These are phyloP conservation scores for Amphirosellinia nigrospora DNA, from an alignment of 495 filamentous ascomycete genomes.

Conservation along the genomic window DNA sequence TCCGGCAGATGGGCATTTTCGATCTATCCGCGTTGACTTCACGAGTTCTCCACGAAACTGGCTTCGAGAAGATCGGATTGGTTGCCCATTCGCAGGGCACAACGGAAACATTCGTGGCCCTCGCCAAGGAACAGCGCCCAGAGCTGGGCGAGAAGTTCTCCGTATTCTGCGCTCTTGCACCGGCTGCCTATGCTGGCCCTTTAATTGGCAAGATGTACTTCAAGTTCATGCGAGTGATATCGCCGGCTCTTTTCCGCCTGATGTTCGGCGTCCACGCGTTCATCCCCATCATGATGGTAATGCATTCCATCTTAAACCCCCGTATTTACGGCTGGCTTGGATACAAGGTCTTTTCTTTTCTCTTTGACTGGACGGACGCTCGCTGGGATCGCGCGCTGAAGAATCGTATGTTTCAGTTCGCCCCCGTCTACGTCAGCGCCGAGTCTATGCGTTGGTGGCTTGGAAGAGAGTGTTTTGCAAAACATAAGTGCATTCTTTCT, in stretches of 20 bases:
- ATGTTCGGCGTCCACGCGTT: constrained; percentile 95
- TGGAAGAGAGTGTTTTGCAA: constrained; percentile 87
- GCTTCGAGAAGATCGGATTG: constrained; percentile 82
- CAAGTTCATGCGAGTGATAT: constrained; percentile 86
- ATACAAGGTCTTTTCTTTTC: constrained; percentile 87
- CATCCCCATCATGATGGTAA: constrained; percentile 93
- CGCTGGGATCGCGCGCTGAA: constrained; percentile 85
- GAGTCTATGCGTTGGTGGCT: constrained; percentile 98
- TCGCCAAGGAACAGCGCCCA: constrained; percentile 90
- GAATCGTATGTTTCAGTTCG: constrained; percentile 88
- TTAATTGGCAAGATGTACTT: constrained; percentile 88
- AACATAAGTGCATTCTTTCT: constrained; percentile 86
- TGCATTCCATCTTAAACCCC: constrained; percentile 69
- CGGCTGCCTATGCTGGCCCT: constrained; percentile 89
- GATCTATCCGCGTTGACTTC: constrained; percentile 90
- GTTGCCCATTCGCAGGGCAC: constrained; percentile 93
- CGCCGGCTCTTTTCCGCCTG: constrained; percentile 74
- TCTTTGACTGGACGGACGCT: constrained; percentile 87
- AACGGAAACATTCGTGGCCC: constrained; percentile 85
- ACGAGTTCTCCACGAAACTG: constrained; percentile 81
- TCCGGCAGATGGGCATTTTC: constrained; percentile 89
- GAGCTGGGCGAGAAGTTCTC: constrained; percentile 84
- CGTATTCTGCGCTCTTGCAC: constrained; percentile 91
- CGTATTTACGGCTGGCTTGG: constrained; percentile 82
- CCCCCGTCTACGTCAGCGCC: constrained; percentile 86